These are phyloP conservation scores for baker's yeast (Saccharomyces cerevisiae) DNA, from an alignment of 805 yeast species.

Conservation along the genomic window DNA sequence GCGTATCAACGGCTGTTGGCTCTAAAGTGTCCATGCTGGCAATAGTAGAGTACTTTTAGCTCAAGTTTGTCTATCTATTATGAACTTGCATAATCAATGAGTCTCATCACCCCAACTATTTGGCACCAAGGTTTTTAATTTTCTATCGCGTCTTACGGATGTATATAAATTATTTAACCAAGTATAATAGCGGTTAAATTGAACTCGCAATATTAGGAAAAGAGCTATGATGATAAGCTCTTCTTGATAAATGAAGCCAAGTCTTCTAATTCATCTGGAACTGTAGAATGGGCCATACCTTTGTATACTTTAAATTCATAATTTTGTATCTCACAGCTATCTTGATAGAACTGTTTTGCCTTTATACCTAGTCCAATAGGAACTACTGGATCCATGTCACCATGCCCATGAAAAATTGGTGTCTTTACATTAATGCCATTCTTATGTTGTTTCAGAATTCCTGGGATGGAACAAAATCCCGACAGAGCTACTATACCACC, in stretches of 20 bases:
- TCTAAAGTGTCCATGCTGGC: not conserved
- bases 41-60: not conserved
- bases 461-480: slow-evolving; percentile 48
- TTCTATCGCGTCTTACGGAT: not conserved
- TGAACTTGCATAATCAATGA: not conserved
- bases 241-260: slow-evolving; percentile 39
- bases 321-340: slow-evolving; percentile 35
- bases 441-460: slow-evolving; percentile 13
- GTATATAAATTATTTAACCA: slow-evolving; percentile 22
- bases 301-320: slow-evolving; percentile 47
- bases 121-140: not conserved
- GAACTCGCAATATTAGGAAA: not conserved
- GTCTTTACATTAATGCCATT: slow-evolving; percentile 46
- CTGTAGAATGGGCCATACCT: slow-evolving; percentile 62
- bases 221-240: not conserved
- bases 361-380: slow-evolving; percentile 21
- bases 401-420: slow-evolving; percentile 86
- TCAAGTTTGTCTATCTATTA: not conserved
- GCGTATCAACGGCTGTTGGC: slow-evolving; percentile 18
- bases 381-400: slow-evolving; percentile 67
- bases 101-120: not conserved
- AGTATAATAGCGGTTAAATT: not conserved
- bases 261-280: slow-evolving; percentile 57
- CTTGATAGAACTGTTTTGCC: slow-evolving; percentile 39
- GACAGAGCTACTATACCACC: slow-evolving; percentile 76